Evolutionary conservation across 495 filamentous ascomycete genomes (phyloP), one percentile per base, ranked within the genome.

Genomic region (Aspergillus indologenus): DNA sequence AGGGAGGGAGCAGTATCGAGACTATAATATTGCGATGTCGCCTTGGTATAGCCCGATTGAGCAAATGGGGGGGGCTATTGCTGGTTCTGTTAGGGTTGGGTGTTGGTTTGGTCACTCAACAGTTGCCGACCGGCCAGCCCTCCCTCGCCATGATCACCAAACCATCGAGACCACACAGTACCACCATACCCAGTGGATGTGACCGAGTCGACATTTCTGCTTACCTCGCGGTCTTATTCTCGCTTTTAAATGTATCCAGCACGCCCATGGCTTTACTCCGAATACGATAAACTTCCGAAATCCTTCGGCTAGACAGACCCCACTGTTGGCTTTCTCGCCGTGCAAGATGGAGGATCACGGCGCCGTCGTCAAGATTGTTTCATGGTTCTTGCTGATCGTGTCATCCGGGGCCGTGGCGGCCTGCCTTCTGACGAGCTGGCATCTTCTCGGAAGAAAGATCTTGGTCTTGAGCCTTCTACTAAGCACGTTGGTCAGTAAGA

Each of bases 341-440:
- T 14, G 34, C 12, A 40, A 11, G 34, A 40, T 40, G 34, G 34
- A 40, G 12, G 34, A 49, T 15, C 46, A 49, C 46, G 23, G 46
- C 3, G 46, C 34, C 3, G 53, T 42, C 12, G 45, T 54, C 31
- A 54, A 54, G 21, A 24, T 54, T 17, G 24, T 45, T 20, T 23
- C 17, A 20, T 54, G 53, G 34, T 54, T 54, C 24, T 40, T 54
- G 34, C 20, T 54, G 15, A 44, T 54, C 23, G 18, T 26, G 18
- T 54, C 53, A 17, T 22, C 12, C 5, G 31, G 34, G 3, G 53
- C 24, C 2, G 53, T 54, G 40, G 20, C 18, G 17, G 53, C 40
- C 40, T 54, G 53, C n/a, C 31, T 45, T 14, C 20, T 54, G 34
- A 45, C 53, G 18, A 44, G 53, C 23, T 54, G 53, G 53, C 53